A percentile compares a stretch with the other conserved stretches of the same genome.
Evolutionary conservation across 306 rosid species (phyloP).

Genomic region (Arachis hypogaea): DNA sequence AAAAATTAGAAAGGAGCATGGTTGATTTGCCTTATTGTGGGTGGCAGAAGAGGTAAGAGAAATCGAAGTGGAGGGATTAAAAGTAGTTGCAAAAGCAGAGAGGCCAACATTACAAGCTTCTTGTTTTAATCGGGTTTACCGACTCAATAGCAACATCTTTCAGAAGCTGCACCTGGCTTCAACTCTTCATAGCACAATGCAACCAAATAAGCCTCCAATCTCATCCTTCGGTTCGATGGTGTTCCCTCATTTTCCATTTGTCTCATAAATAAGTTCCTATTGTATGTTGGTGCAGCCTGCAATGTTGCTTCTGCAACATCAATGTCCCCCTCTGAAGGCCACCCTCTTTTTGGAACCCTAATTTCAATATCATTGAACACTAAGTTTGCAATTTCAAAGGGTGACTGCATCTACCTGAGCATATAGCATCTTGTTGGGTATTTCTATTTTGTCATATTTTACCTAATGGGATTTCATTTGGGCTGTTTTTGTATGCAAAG

Average conservation of each 20-base stretch:
- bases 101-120: conserved; percentile 74
- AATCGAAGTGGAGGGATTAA: conserved; percentile 65
- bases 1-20: background rate
- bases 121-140: conserved; percentile 66
- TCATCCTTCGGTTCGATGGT: conserved; percentile 75
- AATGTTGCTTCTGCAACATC: conserved; percentile 71
- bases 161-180: conserved; percentile 86
- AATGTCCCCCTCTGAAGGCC: conserved; percentile 86
- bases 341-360: conserved; percentile 87
- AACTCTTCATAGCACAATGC: conserved; percentile 86
- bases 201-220: conserved; percentile 76
- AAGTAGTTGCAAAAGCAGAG: conserved; percentile 49
- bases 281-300: conserved; percentile 76
- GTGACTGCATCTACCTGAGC: conserved; percentile 88
- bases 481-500: conserved; percentile 79
- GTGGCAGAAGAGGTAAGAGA: conserved; percentile 73
- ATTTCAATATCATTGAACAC: conserved; percentile 75
- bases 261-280: conserved; percentile 70
- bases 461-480: conserved; percentile 56
- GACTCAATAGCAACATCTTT: conserved; percentile 51
- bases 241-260: conserved; percentile 88
- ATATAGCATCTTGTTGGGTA: conserved; percentile 88
- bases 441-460: conserved; percentile 62
- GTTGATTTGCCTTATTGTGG: conserved; percentile 63
- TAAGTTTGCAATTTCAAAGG: conserved; percentile 70